These are phyloP conservation scores for Papiliotrema fonsecae DNA, from an alignment of 1,284 basidiomycete species.

Conservation along the genomic window DNA sequence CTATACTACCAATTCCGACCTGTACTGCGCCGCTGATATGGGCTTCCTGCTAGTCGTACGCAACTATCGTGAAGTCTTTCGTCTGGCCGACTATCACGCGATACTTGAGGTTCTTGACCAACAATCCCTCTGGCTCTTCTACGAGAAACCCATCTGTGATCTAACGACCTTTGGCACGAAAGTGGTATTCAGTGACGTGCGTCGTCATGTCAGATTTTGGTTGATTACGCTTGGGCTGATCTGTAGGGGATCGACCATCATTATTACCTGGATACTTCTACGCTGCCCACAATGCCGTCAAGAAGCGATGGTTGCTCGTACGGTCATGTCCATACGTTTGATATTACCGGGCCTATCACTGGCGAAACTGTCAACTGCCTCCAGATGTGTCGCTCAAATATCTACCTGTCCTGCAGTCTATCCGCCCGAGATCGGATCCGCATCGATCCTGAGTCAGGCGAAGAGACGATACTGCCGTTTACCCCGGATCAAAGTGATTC, in stretches of 20 bases:
- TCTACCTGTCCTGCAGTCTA: constrained; percentile 31
- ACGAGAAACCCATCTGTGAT: constrained; percentile 5
- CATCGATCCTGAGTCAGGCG: too few relatives aligned
- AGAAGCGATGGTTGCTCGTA: too few relatives aligned
- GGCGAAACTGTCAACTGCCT: constrained; percentile 25
- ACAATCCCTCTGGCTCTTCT: constrained; percentile 15
- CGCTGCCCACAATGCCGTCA: constrained; percentile 40
- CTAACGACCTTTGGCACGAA: constrained; percentile 21
- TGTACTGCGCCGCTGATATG: constrained; percentile 22
- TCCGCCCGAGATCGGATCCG: too few relatives aligned
- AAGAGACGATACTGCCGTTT: too few relatives aligned
- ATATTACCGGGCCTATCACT: too few relatives aligned
- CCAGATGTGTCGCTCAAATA: constrained; percentile 26
- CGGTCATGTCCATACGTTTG: too few relatives aligned
- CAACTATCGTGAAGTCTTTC: constrained; percentile 25
- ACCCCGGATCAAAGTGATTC: too few relatives aligned
- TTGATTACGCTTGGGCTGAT: too few relatives aligned
- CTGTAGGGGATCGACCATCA: too few relatives aligned
- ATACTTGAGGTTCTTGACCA: background rate
- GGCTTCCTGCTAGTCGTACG: constrained; percentile 27
- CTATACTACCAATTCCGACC: constrained; percentile 27
- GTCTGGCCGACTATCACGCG: background rate
- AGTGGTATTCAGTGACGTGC: too few relatives aligned
- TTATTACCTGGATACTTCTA: constrained; percentile 13
- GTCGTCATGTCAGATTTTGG: too few relatives aligned